Conservation (phyloP, 139 green algal species). For the Chlorella sp. region DNA sequence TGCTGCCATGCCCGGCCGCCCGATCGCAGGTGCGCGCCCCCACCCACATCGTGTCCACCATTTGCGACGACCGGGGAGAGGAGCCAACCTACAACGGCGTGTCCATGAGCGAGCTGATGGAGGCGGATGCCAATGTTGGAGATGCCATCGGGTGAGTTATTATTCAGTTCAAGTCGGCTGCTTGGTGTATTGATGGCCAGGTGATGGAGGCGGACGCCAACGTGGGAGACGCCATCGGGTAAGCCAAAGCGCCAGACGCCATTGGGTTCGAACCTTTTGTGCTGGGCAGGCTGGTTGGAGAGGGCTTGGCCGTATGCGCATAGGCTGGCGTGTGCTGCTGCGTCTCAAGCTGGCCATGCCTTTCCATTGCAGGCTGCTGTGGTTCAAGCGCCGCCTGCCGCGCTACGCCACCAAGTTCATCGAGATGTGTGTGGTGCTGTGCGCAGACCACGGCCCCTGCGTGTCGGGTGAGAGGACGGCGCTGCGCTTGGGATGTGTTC, state of each 20-base stretch:
- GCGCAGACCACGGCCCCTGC: slow-evolving; percentile 94
- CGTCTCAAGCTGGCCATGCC: too few relatives aligned
- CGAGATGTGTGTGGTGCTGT: slow-evolving; percentile 95
- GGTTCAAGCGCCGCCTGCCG: slow-evolving; percentile 90
- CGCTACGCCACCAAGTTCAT: slow-evolving; percentile 95
- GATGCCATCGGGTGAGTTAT: slow-evolving; percentile 83
- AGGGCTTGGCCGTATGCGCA: too few relatives aligned
- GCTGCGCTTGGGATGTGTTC: neutral
- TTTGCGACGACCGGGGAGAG: slow-evolving; percentile 95
- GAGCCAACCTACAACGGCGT: slow-evolving; percentile 80
- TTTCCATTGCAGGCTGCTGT: slow-evolving; percentile 45
- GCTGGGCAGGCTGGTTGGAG: too few relatives aligned
- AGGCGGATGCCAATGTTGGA: slow-evolving; percentile 81
- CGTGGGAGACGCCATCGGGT: slow-evolving; percentile 91
- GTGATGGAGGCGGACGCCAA: slow-evolving; percentile 88
- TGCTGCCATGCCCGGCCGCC: too few relatives aligned
- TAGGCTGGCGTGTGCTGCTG: too few relatives aligned
- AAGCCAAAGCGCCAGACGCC: too few relatives aligned
- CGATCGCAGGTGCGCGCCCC: slow-evolving; percentile 81
- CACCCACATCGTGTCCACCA: slow-evolving; percentile 93
- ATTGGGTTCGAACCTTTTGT: too few relatives aligned
- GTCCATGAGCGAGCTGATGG: slow-evolving; percentile 86
- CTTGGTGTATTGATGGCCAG: too few relatives aligned
- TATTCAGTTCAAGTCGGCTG: too few relatives aligned
- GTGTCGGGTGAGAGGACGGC: slow-evolving; percentile 66